Evolutionary conservation across 179 eudicot species (phyloP).

Genomic region (Sideroxylon spinosum): DNA sequence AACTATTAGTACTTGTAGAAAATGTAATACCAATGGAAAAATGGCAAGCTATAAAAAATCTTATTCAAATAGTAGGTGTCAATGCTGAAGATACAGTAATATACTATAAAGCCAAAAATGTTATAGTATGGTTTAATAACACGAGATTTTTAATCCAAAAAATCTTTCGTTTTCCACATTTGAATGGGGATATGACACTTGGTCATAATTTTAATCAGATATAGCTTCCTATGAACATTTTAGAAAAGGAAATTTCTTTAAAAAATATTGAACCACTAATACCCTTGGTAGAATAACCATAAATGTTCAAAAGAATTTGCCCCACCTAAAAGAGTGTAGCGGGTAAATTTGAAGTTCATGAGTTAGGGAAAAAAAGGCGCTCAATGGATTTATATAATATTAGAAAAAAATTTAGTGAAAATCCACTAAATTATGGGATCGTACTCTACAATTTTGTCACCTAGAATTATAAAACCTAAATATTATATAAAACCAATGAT

Average conservation of each 20-base stretch:
- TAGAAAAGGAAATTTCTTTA: too few species aligned
- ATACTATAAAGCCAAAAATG: background rate
- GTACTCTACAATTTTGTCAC: background rate
- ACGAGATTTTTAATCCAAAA: background rate
- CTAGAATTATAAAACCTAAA: background rate
- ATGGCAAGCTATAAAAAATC: background rate
- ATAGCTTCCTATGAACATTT: background rate
- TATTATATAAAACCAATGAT: background rate
- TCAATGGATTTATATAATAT: background rate
- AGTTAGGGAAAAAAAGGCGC: background rate
- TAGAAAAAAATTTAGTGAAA: background rate
- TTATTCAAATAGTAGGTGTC: background rate
- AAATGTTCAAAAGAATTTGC: background rate
- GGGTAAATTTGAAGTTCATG: background rate
- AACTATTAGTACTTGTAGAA: background rate
- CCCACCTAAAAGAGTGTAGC: background rate
- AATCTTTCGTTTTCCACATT: background rate
- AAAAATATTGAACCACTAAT: too few species aligned
- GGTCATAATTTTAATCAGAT: background rate
- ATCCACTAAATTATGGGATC: background rate
- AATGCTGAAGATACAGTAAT: background rate
- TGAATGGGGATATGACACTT: background rate
- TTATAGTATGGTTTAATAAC: background rate
- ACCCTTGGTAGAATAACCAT: background rate
- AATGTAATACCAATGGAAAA: background rate